Conservation (phyloP, 352 stramenopile genomes). For the Pythium grandisporangium region DNA sequence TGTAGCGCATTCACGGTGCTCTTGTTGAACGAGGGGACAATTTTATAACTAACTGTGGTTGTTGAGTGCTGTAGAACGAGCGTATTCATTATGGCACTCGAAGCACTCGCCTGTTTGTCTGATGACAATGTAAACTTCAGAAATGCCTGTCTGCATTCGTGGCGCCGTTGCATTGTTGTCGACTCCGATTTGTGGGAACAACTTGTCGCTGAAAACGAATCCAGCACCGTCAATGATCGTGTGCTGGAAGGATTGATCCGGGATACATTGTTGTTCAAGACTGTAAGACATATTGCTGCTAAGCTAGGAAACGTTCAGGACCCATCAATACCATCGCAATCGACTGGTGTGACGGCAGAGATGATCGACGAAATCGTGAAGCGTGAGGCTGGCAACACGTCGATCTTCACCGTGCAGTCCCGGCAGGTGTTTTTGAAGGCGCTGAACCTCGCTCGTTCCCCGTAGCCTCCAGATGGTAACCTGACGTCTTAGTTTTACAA, state of each 20-base stretch:
- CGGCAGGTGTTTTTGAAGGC: constrained; percentile 72
- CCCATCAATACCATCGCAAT: constrained; percentile 1
- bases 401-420: constrained; percentile 34
- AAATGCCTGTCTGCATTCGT: constrained; percentile 51
- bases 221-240: constrained; percentile 53
- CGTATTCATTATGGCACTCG: constrained; percentile 60
- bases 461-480: too few species aligned
- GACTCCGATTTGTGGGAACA: constrained; percentile 52
- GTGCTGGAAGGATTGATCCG: constrained; percentile 56
- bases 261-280: constrained; percentile 55
- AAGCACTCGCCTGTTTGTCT: constrained; percentile 51
- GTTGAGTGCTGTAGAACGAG: constrained; percentile 39
- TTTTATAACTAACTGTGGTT: not conserved
- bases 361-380: constrained; percentile 59
- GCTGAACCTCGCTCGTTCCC: constrained; percentile 41
- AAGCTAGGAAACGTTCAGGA: too few species aligned
- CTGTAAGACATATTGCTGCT: too few species aligned
- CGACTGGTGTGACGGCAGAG: constrained; percentile 37
- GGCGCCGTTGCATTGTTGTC: constrained; percentile 42
- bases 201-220: constrained; percentile 36
- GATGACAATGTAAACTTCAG: constrained; percentile 14
- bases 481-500: too few species aligned
- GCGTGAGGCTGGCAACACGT: constrained; percentile 30
- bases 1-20: not conserved
- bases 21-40: not conserved